Base-by-base conservation (phyloP, 495 filamentous ascomycete genomes). In the Trichoderma orchidacearum region DNA sequence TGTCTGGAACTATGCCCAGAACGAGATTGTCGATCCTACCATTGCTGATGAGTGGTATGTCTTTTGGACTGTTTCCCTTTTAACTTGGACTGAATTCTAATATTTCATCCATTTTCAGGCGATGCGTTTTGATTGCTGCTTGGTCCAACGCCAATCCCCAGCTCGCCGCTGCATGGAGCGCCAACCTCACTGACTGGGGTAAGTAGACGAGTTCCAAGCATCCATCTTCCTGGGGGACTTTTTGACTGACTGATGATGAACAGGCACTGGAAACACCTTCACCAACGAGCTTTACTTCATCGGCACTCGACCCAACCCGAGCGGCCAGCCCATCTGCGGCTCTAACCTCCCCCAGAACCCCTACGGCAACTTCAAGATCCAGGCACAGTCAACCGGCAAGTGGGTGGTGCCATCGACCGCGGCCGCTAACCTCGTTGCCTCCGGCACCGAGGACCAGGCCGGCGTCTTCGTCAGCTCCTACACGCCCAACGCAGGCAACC, bases 231-330 rank as follows among this genome's bases (percentile, higher is more conserved):
- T n/a, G 15, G 30, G 7, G 2, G 27, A 15, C 23, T 11, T 34
- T 9, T 21, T 3, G 0, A 15, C 53, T 29, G 25, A 50, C 36
- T 8, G 15, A 5, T 23, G 8, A 9, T 13, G 12, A 15, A 3
- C 18, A 58, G 56, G 56, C 48, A 34, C 30, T 27, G 56, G 56
- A 30, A 51, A 58, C 30, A 58, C 56, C 13, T 58, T 27, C 56
- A 36, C 56, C 48, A 58, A 58, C 48, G 50, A 52, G 56, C 31
- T 58, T 11, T 53, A 31, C 48, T 58, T 58, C 48, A 58, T 58
- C 30, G 50, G 56, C 13, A 58, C 56, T 9, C 45, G 56, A 0
- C 48, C 56, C 29, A 58, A 58, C 56, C 48, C 56, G 5, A 35
- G 18, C 25, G 56, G 56, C 27, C 29, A 50, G 21, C 56, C 56